These are phyloP conservation scores for Saccharomycopsis sp. DNA, from an alignment of 805 yeast species.

Conservation along the genomic window DNA sequence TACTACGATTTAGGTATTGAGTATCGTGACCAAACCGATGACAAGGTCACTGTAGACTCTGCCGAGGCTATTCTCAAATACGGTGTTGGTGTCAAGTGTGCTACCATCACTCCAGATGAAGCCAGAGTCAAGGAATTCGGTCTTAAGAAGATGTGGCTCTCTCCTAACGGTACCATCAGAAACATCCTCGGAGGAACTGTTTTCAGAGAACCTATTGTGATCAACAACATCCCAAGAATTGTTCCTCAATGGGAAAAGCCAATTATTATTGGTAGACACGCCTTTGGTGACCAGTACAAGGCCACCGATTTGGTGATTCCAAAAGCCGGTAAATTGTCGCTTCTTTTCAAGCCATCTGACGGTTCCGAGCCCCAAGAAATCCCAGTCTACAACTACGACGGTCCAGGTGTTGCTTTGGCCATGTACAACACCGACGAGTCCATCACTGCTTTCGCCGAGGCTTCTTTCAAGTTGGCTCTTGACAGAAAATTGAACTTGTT, in stretches of 20 bases:
- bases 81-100: conserved; percentile 81
- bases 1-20: conserved; percentile 69
- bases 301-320: conserved; percentile 69
- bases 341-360: conserved; percentile 57
- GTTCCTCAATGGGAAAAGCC: conserved; percentile 80
- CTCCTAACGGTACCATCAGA: conserved; percentile 81
- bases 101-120: conserved; percentile 82
- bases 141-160: conserved; percentile 76
- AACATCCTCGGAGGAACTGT: conserved; percentile 79
- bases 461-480: conserved; percentile 71
- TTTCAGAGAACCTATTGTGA: conserved; percentile 77
- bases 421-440: conserved; percentile 83
- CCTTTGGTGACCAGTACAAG: conserved; percentile 79
- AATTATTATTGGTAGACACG: conserved; percentile 80
- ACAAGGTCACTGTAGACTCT: conserved; percentile 69
- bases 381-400: conserved; percentile 57
- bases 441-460: conserved; percentile 69
- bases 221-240: conserved; percentile 68
- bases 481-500: conserved; percentile 56
- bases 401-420: conserved; percentile 69
- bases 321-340: conserved; percentile 58
- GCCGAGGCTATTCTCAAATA: conserved; percentile 68
- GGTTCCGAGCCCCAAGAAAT: conserved; percentile 43
- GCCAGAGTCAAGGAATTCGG: conserved; percentile 68
- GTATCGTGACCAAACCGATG: conserved; percentile 64